A percentile compares a stretch with the other conserved stretches of the same genome.
Evolutionary conservation across 495 filamentous ascomycete species (phyloP).

Genomic region (Pyrenula aspistea): DNA sequence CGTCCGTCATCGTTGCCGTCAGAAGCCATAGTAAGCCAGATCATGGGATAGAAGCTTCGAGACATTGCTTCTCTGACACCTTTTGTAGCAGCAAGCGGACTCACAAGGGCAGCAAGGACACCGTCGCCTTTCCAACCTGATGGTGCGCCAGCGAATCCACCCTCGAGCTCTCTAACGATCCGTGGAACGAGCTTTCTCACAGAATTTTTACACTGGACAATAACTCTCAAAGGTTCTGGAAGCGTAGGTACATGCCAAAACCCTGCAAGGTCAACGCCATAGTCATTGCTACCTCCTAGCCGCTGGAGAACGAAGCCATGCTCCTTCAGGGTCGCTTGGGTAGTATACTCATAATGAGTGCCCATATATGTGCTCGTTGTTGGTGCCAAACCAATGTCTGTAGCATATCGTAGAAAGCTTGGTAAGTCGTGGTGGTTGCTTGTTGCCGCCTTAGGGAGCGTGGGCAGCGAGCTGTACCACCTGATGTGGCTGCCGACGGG

Average conservation of each 20-base stretch:
- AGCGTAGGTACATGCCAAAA: constrained; percentile 55
- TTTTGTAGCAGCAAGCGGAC: constrained; percentile 38
- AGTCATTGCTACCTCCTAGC: constrained; percentile 62
- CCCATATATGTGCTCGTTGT: constrained; percentile 30
- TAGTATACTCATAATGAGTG: constrained; percentile 62
- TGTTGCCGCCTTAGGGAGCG: constrained; percentile 29
- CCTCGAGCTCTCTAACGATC: constrained; percentile 74
- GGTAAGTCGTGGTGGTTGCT: constrained; percentile 51
- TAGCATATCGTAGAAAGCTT: constrained; percentile 62
- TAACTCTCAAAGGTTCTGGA: constrained; percentile 40
- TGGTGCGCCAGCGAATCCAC: constrained; percentile 59
- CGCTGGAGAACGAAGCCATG: constrained; percentile 58
- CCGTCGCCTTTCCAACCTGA: constrained; percentile 48
- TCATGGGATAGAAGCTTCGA: constrained; percentile 53
- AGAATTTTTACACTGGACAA: constrained; percentile 75
- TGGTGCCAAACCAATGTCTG: constrained; percentile 25
- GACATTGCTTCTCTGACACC: constrained; percentile 56
- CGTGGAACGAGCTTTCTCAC: constrained; percentile 45
- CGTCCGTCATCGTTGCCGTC: constrained; percentile 18
- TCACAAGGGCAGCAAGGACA: constrained; percentile 53
- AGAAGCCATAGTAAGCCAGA: constrained; percentile 35
- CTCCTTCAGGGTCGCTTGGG: constrained; percentile 43
- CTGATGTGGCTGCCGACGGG: too few relatives aligned
- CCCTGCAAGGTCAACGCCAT: constrained; percentile 75
- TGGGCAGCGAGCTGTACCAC: constrained; percentile 8